Evolutionary conservation across 352 stramenopile genomes (phyloP).

Genomic region (Globisporangium solare): DNA sequence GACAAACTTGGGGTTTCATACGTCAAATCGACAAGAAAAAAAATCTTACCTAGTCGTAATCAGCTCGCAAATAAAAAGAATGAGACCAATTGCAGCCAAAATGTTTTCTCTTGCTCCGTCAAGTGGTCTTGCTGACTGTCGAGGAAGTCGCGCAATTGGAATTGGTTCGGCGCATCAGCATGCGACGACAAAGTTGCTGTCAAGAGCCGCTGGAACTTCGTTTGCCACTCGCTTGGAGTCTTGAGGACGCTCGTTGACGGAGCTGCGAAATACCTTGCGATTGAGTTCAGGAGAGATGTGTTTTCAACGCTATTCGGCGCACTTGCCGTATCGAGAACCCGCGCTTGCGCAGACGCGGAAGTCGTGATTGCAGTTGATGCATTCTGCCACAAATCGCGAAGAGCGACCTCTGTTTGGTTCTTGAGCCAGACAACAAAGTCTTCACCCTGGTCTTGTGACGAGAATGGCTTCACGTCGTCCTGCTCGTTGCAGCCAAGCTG

Average conservation of each 20-base stretch:
- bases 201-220: constrained; percentile 1
- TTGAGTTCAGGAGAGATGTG: not conserved
- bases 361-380: constrained; percentile 27
- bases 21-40: not conserved
- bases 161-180: not conserved
- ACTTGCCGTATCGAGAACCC: constrained; percentile 3
- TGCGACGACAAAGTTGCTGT: not conserved
- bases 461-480: not conserved
- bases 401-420: constrained; percentile 37
- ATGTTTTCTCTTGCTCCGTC: constrained; percentile 27
- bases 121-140: not conserved
- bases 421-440: constrained; percentile 34
- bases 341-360: constrained; percentile 29
- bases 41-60: constrained; percentile 1
- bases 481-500: not conserved
- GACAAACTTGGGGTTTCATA: not conserved
- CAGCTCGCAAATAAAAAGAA: constrained; percentile 51
- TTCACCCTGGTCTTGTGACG: not conserved
- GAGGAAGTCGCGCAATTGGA: not conserved
- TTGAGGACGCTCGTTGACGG: not conserved
- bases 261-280: constrained; percentile 6
- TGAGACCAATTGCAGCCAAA: constrained; percentile 55
- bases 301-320: constrained; percentile 1
- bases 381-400: constrained; percentile 33
- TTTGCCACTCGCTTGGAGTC: not conserved